These are phyloP conservation scores for Coemansia sp. DNA, from an alignment of 192 early-diverging fungal genomes.

Conservation along the genomic window DNA sequence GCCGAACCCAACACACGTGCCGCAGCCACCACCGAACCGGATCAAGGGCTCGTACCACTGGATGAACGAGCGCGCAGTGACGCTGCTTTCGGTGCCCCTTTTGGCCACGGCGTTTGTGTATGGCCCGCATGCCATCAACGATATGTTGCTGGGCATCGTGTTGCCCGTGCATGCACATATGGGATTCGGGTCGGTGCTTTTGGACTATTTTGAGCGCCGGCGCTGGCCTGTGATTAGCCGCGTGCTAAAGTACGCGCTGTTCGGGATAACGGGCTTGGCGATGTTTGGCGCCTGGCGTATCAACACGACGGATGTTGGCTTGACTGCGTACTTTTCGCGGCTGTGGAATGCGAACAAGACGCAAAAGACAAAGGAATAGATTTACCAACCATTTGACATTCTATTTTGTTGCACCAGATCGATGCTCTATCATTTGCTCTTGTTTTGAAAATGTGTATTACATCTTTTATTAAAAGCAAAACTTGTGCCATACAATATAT, in stretches of 20 bases:
- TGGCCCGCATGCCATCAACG: constrained; percentile 86
- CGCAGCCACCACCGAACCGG: constrained; percentile 58
- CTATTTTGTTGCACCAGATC: too few relatives aligned
- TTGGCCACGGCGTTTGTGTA: constrained; percentile 71
- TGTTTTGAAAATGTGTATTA: too few relatives aligned
- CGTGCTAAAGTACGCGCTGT: constrained; percentile 65
- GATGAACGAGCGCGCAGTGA: constrained; percentile 89
- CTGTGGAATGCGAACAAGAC: constrained; percentile 73
- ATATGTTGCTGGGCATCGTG: constrained; percentile 85
- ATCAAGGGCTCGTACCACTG: constrained; percentile 94
- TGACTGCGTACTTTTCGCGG: constrained; percentile 83
- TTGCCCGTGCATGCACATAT: constrained; percentile 90
- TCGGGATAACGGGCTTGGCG: constrained; percentile 66
- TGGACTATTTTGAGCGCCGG: constrained; percentile 83
- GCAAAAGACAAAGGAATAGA: constrained; percentile 7
- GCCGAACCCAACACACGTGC: constrained; percentile 49
- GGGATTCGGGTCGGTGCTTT: constrained; percentile 70
- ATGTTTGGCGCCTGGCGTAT: constrained; percentile 89
- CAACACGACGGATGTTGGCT: constrained; percentile 94
- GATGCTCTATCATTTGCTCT: too few relatives aligned
- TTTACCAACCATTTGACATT: too few relatives aligned
- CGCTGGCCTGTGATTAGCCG: constrained; percentile 63
- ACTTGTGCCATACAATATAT: too few relatives aligned
- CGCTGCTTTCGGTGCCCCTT: constrained; percentile 72
- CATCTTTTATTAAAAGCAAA: too few relatives aligned